Evolutionary conservation across 768 basidiomycete genomes (phyloP).

Genomic region (Phylloporus sp.): DNA sequence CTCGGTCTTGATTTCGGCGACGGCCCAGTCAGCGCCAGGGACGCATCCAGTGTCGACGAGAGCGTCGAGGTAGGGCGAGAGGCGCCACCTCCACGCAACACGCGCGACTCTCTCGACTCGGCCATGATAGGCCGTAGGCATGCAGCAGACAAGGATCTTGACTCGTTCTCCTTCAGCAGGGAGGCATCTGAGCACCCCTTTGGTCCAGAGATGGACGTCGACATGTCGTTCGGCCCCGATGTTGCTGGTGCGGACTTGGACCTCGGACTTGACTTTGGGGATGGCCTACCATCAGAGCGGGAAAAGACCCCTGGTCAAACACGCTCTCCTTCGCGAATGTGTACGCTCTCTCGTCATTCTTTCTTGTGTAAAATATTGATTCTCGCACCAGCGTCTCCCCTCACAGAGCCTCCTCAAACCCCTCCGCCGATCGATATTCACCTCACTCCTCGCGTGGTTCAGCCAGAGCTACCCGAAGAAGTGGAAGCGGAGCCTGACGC

Average conservation of each 20-base stretch:
- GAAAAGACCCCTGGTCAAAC: conserved; percentile 56
- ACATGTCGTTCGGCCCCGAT: conserved; percentile 47
- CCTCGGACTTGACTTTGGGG: conserved; percentile 66
- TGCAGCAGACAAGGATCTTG: conserved; percentile 49
- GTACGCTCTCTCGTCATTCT: conserved; percentile 37
- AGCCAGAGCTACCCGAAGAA: conserved; percentile 35
- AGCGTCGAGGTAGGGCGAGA: conserved; percentile 79
- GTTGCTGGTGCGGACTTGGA: conserved; percentile 57
- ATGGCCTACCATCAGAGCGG: conserved; percentile 42
- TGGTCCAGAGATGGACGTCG: conserved; percentile 46
- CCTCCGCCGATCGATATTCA: conserved; percentile 61
- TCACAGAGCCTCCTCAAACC: conserved; percentile 69
- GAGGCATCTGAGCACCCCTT: conserved; percentile 66
- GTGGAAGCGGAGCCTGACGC: conserved; percentile 27
- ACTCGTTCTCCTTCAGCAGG: conserved; percentile 59
- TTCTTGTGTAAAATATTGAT: conserved; percentile 6
- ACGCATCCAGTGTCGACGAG: conserved; percentile 44
- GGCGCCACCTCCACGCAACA: conserved; percentile 42
- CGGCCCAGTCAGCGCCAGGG: conserved; percentile 36
- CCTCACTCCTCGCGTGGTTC: conserved; percentile 46
- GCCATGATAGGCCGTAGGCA: conserved; percentile 48
- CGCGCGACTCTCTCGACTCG: conserved; percentile 57
- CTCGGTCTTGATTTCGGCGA: conserved; percentile 77
- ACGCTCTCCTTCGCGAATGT: conserved; percentile 60
- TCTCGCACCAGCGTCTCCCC: conserved; percentile 58